phyloP scores from a whole-genome alignment of 2,329 filamentous ascomycete species.

The Fusarium armeniacum region DNA sequence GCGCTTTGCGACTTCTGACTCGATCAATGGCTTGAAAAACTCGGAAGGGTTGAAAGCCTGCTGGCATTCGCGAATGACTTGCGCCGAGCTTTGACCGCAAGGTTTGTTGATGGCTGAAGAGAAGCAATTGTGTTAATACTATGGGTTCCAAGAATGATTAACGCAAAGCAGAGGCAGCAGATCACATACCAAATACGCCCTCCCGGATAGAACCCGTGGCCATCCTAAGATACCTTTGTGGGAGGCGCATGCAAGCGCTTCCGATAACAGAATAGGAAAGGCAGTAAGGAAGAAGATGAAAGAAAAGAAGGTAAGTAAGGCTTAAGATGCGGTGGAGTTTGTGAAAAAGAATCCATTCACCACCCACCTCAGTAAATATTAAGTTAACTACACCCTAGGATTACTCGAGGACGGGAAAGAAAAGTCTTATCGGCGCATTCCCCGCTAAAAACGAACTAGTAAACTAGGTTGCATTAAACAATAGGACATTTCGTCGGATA shows the following conservation, averaged over 20 bases:
- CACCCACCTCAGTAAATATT: slow-evolving; percentile 30
- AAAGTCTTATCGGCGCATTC: slow-evolving; percentile 39
- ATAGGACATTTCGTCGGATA: not conserved
- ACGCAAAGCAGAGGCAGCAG: slow-evolving; percentile 11
- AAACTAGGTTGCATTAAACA: slow-evolving; percentile 17
- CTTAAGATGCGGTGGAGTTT: slow-evolving; percentile 32
- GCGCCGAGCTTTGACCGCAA: slow-evolving; percentile 85
- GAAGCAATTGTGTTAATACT: slow-evolving; percentile 28
- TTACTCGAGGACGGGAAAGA: slow-evolving; percentile 10
- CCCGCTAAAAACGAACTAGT: slow-evolving; percentile 27
- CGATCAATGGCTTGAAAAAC: slow-evolving; percentile 83
- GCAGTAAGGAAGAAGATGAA: slow-evolving; percentile 15
- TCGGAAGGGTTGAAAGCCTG: slow-evolving; percentile 83
- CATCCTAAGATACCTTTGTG: slow-evolving; percentile 62
- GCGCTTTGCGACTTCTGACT: slow-evolving; percentile 70
- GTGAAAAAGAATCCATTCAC: slow-evolving; percentile 31
- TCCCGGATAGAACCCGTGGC: slow-evolving; percentile 67
- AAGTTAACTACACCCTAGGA: not conserved
- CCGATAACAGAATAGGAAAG: slow-evolving; percentile 11
- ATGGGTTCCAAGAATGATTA: not conserved
- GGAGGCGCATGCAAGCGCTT: slow-evolving; percentile 53
- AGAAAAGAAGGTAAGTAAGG: slow-evolving; percentile 25
- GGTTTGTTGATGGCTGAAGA: slow-evolving; percentile 92
- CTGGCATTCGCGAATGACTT: slow-evolving; percentile 91
- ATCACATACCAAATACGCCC: slow-evolving; percentile 69